Evolutionary conservation across 805 yeast genomes (phyloP), one percentile per base, ranked within the genome.

Genomic region (Myxozyma mucilagina): DNA sequence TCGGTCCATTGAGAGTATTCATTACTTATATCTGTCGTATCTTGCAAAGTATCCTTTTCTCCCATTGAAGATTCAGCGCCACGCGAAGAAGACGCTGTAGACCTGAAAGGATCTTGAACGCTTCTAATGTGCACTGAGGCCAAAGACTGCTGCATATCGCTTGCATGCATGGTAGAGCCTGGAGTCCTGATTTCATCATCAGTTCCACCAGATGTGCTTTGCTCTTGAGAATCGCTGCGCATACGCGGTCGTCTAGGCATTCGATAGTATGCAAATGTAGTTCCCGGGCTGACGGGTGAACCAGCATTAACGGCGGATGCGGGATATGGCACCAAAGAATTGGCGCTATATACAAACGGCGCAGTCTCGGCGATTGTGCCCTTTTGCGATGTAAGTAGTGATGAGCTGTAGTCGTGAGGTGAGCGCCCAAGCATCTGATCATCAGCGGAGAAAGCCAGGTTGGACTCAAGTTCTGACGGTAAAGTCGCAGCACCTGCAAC

Each of bases 221-320:
- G 18, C 6, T 36, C 54, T 2, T 50, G 45, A 14, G 54, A 39
- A 14, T 31, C 31, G n/a, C 49, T 38, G n/a, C 16, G 41, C 51
- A 45, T 13, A 2, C 59, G 55, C n/a, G 59, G 36, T 16, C 59
- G 61, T 4, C 66, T 48, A n/a, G 66, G 66, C 54, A 45, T 45
- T 18, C 66, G 63, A 42, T 62, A 62, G 39, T 59, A 62, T 18
- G 56, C 49, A 51, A 45, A 61, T 6, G 58, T 24, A n/a, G 62
- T 43, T 7, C 49, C 41, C 14, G 66, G 64, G 51, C 66, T 62
- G 24, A 56, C 34, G 1, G 66, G 63, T 18, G 29, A 24, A 24
- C 29, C 29, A 24, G 29, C 29, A 24, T 24, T 24, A 3, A 24
- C 29, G 29, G 29, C 29, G 4, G 60, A 55, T 11, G 44, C 47